These are phyloP conservation scores for Phytophthora constricta DNA, from an alignment of 352 stramenopile species.

Conservation along the genomic window DNA sequence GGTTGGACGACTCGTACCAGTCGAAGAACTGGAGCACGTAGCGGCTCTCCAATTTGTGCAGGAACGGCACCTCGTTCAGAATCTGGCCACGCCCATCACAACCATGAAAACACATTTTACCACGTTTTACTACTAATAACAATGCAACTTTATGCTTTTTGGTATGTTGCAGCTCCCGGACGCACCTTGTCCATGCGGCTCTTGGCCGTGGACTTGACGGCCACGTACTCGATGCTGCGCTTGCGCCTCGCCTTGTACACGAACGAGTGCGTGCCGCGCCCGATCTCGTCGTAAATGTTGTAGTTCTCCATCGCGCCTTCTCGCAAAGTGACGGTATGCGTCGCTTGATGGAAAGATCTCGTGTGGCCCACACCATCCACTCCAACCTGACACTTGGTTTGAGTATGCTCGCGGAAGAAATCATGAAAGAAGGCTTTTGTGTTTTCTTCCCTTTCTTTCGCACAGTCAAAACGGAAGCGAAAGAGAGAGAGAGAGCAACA, in stretches of 20 bases:
- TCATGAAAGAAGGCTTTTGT: constrained; percentile 19
- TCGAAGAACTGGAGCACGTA: constrained; percentile 94
- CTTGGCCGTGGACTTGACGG: constrained; percentile 94
- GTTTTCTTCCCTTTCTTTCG: constrained; percentile 35
- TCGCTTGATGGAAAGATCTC: constrained; percentile 33
- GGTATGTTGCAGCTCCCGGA: no score
- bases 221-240: constrained; percentile 93
- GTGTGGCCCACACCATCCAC: constrained; percentile 28
- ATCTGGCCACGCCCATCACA: constrained; percentile 44
- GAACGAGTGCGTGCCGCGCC: constrained; percentile 89
- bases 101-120: no score
- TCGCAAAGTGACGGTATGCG: background rate
- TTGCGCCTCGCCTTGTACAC: constrained; percentile 94
- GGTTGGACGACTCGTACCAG: constrained; percentile 96
- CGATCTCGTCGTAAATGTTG: constrained; percentile 95
- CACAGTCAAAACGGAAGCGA: constrained; percentile 26
- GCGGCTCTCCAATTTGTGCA: constrained; percentile 86
- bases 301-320: constrained; percentile 91
- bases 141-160: no score
- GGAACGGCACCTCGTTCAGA: constrained; percentile 87
- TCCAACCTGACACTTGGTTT: background rate
- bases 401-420: background rate
- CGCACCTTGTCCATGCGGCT: constrained; percentile 91
- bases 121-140: no score
- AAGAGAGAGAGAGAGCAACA: constrained; percentile 5